These are phyloP conservation scores for Cercospora berteroae DNA, from an alignment of 2,329 filamentous ascomycete genomes.

Conservation along the genomic window DNA sequence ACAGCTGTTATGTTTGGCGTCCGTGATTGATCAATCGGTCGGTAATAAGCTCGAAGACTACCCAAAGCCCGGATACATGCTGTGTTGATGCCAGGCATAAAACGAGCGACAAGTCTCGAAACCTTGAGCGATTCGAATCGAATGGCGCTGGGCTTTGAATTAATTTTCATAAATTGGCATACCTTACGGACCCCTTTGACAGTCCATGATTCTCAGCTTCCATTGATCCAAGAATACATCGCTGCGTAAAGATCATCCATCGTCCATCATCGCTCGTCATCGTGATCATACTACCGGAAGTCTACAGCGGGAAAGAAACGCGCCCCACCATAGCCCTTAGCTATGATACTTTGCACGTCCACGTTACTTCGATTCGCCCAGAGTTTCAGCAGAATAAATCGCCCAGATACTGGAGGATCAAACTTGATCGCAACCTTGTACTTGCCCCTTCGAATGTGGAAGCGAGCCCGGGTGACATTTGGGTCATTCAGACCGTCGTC, in stretches of 20 bases:
- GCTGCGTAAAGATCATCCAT: neutral
- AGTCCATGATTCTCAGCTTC: neutral
- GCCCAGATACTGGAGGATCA: slow-evolving; percentile 66
- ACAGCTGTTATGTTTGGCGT: neutral
- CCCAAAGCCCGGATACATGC: neutral
- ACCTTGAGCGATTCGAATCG: neutral
- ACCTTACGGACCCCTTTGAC: neutral
- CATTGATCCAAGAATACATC: neutral
- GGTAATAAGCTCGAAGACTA: neutral
- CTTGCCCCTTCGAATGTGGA: slow-evolving; percentile 79
- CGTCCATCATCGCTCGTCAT: neutral
- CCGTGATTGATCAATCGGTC: neutral
- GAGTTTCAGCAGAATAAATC: slow-evolving; percentile 84
- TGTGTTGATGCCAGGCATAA: neutral
- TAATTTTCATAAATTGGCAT: neutral
- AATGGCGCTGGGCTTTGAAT: neutral
- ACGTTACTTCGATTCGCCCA: slow-evolving; percentile 83
- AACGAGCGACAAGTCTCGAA: neutral
- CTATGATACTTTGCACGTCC: slow-evolving; percentile 82
- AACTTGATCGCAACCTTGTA: slow-evolving; percentile 85
- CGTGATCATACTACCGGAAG: slow-evolving; percentile 14
- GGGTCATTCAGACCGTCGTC: slow-evolving; percentile 29
- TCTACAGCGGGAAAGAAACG: slow-evolving; percentile 62
- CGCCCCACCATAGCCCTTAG: slow-evolving; percentile 79
- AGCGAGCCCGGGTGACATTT: slow-evolving; percentile 62